Conservation (phyloP, 441 rosid genomes). For the Geranium incanum region DNA sequence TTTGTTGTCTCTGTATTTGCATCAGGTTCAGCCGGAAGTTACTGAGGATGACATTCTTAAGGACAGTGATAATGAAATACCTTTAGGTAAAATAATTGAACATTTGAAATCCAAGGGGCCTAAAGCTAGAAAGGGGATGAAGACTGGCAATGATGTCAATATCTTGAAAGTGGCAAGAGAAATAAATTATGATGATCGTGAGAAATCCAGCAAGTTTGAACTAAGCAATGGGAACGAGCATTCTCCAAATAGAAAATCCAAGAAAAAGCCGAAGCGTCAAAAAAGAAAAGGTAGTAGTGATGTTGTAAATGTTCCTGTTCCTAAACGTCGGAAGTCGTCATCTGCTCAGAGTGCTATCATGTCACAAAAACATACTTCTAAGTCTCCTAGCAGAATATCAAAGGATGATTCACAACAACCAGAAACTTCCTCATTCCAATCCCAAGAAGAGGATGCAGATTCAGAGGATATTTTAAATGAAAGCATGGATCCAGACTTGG, state of each 20-base stretch:
- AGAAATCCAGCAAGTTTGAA: slow-evolving; percentile 50
- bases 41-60: slow-evolving; percentile 41
- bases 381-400: slow-evolving; percentile 28
- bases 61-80: slow-evolving; percentile 65
- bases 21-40: slow-evolving; percentile 47
- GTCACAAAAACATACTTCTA: slow-evolving; percentile 36
- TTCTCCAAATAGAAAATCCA: slow-evolving; percentile 37
- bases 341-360: slow-evolving; percentile 54
- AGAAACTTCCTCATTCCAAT: slow-evolving; percentile 21
- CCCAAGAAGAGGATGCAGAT: slow-evolving; percentile 25
- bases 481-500: slow-evolving; percentile 36
- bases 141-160: slow-evolving; percentile 69
- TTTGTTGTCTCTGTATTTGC: slow-evolving; percentile 15
- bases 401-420: slow-evolving; percentile 34
- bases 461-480: slow-evolving; percentile 35
- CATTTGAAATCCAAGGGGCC: slow-evolving; percentile 59
- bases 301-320: slow-evolving; percentile 46
- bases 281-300: slow-evolving; percentile 49
- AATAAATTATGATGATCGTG: slow-evolving; percentile 69
- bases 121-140: slow-evolving; percentile 51
- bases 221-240: slow-evolving; percentile 76
- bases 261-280: slow-evolving; percentile 37
- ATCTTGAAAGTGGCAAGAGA: slow-evolving; percentile 88
- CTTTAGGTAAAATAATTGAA: slow-evolving; percentile 73
- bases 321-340: slow-evolving; percentile 69